Evolutionary conservation across 331 rosid genomes (phyloP).

Genomic region (Acacia pycnantha): DNA sequence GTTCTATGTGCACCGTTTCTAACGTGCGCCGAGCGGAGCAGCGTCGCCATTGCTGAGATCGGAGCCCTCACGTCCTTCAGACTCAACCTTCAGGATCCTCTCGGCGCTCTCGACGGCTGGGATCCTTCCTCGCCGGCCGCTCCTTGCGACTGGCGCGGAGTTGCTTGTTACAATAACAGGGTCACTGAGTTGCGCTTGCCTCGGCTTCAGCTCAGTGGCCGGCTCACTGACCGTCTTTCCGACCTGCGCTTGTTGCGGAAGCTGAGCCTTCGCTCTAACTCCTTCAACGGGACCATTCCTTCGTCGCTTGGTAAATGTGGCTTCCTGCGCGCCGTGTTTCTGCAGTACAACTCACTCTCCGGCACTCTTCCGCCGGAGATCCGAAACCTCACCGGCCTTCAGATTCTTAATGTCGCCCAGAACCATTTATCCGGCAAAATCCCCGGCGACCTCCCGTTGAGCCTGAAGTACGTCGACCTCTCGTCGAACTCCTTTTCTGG

Average conservation of each 20-base stretch:
- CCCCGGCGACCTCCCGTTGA: conserved; percentile 49
- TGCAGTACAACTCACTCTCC: conserved; percentile 75
- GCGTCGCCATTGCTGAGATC: conserved; percentile 51
- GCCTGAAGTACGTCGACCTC: conserved; percentile 66
- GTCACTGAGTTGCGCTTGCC: conserved; percentile 81
- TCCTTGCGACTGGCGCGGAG: conserved; percentile 84
- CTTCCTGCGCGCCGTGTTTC: conserved; percentile 58
- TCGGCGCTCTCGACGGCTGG: conserved; percentile 65
- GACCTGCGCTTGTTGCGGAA: conserved; percentile 58
- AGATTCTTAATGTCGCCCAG: conserved; percentile 65
- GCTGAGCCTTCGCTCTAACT: conserved; percentile 75
- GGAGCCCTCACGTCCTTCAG: conserved; percentile 63
- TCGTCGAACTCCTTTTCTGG: conserved; percentile 81
- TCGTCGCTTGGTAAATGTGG: conserved; percentile 62
- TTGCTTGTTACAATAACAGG: conserved; percentile 40
- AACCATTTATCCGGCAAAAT: conserved; percentile 68
- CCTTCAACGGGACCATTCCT: conserved; percentile 78
- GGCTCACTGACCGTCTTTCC: conserved; percentile 56
- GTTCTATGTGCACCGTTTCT: conserved; percentile 51
- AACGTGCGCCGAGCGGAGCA: conserved; percentile 47
- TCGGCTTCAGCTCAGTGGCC: conserved; percentile 77
- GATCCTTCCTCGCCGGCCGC: conserved; percentile 64
- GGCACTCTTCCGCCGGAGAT: conserved; percentile 66
- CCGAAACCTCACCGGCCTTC: conserved; percentile 58
- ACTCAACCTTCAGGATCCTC: conserved; percentile 63